Base-by-base conservation (phyloP, 306 rosid genomes). In the Phaseolus lunatus region DNA sequence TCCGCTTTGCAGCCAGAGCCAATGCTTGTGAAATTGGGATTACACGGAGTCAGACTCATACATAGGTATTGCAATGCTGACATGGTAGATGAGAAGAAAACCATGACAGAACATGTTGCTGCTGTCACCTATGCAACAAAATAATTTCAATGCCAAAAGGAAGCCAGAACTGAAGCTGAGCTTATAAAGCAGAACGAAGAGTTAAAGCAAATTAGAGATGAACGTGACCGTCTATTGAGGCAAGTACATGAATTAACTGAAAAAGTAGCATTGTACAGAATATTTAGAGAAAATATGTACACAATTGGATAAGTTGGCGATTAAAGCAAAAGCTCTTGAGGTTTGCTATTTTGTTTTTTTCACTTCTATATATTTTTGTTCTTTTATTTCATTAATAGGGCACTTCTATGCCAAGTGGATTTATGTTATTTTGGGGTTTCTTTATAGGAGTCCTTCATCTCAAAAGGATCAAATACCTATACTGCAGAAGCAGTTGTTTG, bases 171-270 rank as follows among this genome's bases (percentile, higher is more conserved):
- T n/a, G n/a, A n/a, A n/a, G n/a, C n/a, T n/a, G 97, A 92, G 73
- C 87, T 87, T 14, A 49, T 71, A 50, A 90, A 87, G 81, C 88
- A 91, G 73, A 95, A 88, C 63, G 91, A 87, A 49, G 97, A 96
- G 64, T 81, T 92, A 45, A 90, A 96, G 44, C 93, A 91, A 71
- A 87, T 86, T 27, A 89, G 94, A 77, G 90, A 88, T 22, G 98
- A 92, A 19, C 99, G 98, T 20, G 94, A 91, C 79, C 80, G 88
- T 47, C 92, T 83, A 76, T 73, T 73, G 10, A 73, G 65, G 43
- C 90, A 86, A 80, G 84, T 88, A 68, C 81, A 86, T 61, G 87
- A 79, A 58, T 81, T 91, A 84, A 78, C 50, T 48, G 87, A 76
- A 56, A 94, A 92, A 62, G 57, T 87, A 15, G 88, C 73, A 71